These are phyloP conservation scores for Articulospora tetracladia DNA, from an alignment of 495 filamentous ascomycete species.

Conservation along the genomic window DNA sequence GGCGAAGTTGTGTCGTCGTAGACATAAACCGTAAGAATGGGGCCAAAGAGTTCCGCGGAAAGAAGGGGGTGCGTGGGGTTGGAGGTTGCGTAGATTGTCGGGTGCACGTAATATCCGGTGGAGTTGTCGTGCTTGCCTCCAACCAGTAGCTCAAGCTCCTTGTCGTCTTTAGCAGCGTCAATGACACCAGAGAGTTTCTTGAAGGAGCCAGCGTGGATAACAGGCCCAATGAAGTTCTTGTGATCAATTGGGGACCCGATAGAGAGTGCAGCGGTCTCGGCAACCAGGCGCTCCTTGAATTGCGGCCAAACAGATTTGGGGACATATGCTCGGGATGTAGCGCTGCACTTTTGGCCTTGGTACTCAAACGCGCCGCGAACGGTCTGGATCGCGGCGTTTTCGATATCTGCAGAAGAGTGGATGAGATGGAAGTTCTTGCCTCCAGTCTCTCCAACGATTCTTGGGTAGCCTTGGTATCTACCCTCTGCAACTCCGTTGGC, in stretches of 20 bases:
- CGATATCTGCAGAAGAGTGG: conserved; percentile 67
- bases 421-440: conserved; percentile 92
- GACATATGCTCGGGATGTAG: conserved; percentile 73
- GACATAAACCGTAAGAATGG: conserved; percentile 64
- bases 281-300: conserved; percentile 58
- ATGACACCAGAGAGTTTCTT: conserved; percentile 65
- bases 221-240: conserved; percentile 70
- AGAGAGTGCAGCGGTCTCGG: conserved; percentile 61
- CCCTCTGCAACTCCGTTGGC: conserved; percentile 64
- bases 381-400: conserved; percentile 75
- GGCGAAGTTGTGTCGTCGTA: conserved; percentile 56
- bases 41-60: conserved; percentile 73
- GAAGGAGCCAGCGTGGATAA: conserved; percentile 71
- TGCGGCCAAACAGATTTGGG: conserved; percentile 64
- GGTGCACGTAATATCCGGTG: conserved; percentile 67
- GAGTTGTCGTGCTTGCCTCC: conserved; percentile 69
- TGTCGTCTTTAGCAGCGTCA: conserved; percentile 63
- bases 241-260: conserved; percentile 68
- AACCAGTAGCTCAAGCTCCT: conserved; percentile 55
- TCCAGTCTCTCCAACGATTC: conserved; percentile 81
- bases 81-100: conserved; percentile 64
- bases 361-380: conserved; percentile 87
- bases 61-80: conserved; percentile 62
- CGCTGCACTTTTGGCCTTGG: conserved; percentile 87
- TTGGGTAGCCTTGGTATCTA: conserved; percentile 69